Evolutionary conservation across 2,329 filamentous ascomycete genomes (phyloP), one percentile per base, ranked within the genome.

Genomic region (Claviceps sorghi): DNA sequence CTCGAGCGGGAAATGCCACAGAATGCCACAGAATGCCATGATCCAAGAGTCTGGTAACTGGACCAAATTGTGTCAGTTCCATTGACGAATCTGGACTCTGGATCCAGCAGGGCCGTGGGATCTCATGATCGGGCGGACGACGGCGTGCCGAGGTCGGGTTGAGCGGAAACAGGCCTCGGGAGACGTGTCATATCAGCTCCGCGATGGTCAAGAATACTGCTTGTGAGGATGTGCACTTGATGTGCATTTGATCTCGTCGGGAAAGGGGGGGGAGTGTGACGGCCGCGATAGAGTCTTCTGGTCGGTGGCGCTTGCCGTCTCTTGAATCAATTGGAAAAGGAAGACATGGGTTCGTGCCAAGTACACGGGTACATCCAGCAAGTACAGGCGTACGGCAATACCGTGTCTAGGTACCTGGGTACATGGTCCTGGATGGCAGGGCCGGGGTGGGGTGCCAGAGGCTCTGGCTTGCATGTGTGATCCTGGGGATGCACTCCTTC

Each of bases 171-270:
- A 19, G 34, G 45, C 13, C 52, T 57, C 58, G 61, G 59, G 53
- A 65, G 65, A 67, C 65, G 58, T 67, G 64, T 67, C 64, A 66
- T 61, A 65, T 67, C 59, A 42, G 34, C 17, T 61, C 59, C 64
- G 59, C 64, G 59, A 63, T 63, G 58, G 52, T 48, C 49, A 51
- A 52, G 50, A 21, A 55, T 43, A 55, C 56, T 58, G 58, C 56
- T 60, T 57, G 59, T 56, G 45, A 51, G 52, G 51, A 30, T 40
- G 45, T 47, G 47, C 34, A 26, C 15, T 49, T 42, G 34, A 48
- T 36, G 43, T 45, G 45, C 32, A 21, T 8, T 48, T 41, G 34
- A 48, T 36, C 34, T 4, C 22, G 19, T 2, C 19, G 21, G 22
- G 22, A 11, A 21, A 30, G 21, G 32, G n/a, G 34, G 8, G 48